These are phyloP conservation scores for Dactylellina sp. DNA, from an alignment of 2,329 filamentous ascomycete genomes.

Conservation along the genomic window DNA sequence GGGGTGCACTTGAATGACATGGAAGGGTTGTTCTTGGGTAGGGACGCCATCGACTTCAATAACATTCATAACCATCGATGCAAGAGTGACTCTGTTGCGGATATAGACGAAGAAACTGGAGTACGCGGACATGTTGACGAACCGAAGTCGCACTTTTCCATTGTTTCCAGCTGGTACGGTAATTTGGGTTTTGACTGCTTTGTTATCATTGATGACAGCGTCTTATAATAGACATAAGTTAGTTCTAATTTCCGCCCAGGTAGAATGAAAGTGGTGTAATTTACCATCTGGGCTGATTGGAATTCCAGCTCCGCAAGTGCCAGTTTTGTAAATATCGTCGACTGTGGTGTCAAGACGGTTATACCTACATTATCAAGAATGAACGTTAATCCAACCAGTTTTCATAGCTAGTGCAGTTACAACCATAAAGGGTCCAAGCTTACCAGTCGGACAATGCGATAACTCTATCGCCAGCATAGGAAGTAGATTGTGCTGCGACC, in stretches of 20 bases:
- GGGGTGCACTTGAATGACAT: slow-evolving; percentile 6
- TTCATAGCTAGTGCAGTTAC: background rate
- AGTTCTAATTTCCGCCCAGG: background rate
- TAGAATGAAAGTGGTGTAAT: background rate
- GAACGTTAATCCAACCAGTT: too few species aligned
- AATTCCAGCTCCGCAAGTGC: background rate
- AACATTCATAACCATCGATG: background rate
- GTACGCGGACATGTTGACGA: slow-evolving; percentile 8
- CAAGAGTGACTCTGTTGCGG: background rate
- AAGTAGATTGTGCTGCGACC: background rate
- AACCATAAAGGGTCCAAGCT: background rate
- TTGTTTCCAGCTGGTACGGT: background rate
- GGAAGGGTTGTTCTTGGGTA: background rate
- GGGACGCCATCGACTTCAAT: background rate
- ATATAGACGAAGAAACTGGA: slow-evolving; percentile 7
- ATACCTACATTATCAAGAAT: background rate
- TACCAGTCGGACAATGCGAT: background rate
- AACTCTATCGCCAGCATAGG: background rate
- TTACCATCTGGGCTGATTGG: slow-evolving; percentile 1
- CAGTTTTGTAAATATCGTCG: background rate
- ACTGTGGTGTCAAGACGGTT: background rate
- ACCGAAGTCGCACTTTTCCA: background rate
- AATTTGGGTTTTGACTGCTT: background rate
- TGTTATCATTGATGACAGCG: slow-evolving; percentile 1
- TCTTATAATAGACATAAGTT: background rate